A percentile compares a stretch with the other conserved stretches of the same genome.
These are phyloP conservation scores for Monilinia aucupariae DNA, from an alignment of 2,329 filamentous ascomycete species.

Conservation along the genomic window DNA sequence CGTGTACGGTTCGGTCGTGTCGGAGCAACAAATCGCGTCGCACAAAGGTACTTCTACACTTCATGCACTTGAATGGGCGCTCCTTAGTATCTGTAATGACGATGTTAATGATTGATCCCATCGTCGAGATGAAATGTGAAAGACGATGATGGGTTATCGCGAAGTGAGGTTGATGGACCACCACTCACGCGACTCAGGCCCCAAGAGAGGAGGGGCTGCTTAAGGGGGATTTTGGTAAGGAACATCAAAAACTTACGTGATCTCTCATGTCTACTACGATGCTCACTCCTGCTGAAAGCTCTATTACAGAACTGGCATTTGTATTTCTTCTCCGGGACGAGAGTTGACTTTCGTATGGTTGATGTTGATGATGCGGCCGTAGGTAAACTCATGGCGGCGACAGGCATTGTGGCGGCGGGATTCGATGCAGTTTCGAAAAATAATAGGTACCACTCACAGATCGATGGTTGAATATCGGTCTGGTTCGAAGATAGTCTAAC, in stretches of 20 bases:
- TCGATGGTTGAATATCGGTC: conserved; percentile 36
- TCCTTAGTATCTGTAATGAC: conserved; percentile 81
- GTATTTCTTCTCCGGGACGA: conserved; percentile 94
- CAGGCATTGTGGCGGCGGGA: conserved; percentile 52
- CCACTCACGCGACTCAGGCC: conserved; percentile 20
- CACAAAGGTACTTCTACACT: conserved; percentile 97
- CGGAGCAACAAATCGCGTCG: conserved; percentile 92
- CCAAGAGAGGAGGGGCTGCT: conserved; percentile 18
- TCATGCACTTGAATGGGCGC: conserved; percentile 96
- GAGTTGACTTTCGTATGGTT: conserved; percentile 67
- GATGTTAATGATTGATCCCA: conserved; percentile 17
- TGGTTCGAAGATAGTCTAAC: conserved; percentile 25
- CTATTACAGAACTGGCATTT: conserved; percentile 98
- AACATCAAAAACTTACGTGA: conserved; percentile 70
- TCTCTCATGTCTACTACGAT: conserved; percentile 92
- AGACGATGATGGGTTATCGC: conserved; percentile 3
- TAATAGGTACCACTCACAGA: conserved; percentile 27
- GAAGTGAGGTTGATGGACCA: background rate
- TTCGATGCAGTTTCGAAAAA: background rate
- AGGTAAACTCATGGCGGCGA: conserved; percentile 50
- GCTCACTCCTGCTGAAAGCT: conserved; percentile 95
- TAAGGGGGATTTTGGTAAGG: background rate
- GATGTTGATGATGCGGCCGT: conserved; percentile 57
- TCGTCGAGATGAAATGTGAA: background rate
- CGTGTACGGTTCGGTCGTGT: conserved; percentile 97